phyloP scores from a whole-genome alignment of 2,329 filamentous ascomycete genomes.

The Clarireedia paspali region DNA sequence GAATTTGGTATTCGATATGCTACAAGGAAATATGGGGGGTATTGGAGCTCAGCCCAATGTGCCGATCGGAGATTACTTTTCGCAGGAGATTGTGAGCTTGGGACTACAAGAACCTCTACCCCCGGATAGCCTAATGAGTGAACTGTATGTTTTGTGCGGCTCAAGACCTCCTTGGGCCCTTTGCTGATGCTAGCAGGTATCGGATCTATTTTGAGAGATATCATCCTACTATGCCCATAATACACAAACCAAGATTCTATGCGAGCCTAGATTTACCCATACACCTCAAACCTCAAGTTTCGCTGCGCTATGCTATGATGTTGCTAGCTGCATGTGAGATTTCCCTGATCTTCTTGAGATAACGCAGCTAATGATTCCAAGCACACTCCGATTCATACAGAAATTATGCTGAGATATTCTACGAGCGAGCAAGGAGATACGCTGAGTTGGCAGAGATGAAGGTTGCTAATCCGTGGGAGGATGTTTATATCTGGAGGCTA shows the following conservation, averaged over 20 bases:
- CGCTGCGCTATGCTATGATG: slow-evolving; percentile 83
- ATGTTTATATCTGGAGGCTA: background rate
- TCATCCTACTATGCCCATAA: slow-evolving; percentile 65
- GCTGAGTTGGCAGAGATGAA: slow-evolving; percentile 79
- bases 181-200: slow-evolving; percentile 43
- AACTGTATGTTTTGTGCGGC: slow-evolving; percentile 48
- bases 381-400: slow-evolving; percentile 63
- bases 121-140: slow-evolving; percentile 69
- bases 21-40: background rate
- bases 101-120: slow-evolving; percentile 79
- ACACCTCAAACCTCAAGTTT: slow-evolving; percentile 72
- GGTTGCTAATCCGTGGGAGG: slow-evolving; percentile 29
- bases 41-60: background rate
- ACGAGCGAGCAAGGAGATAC: slow-evolving; percentile 75
- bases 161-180: background rate
- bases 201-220: slow-evolving; percentile 68
- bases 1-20: slow-evolving; percentile 15
- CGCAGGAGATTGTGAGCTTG: slow-evolving; percentile 60
- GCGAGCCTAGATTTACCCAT: slow-evolving; percentile 65
- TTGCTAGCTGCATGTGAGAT: slow-evolving; percentile 54
- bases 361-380: background rate
- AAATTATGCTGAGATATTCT: slow-evolving; percentile 68
- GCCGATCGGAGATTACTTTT: slow-evolving; percentile 40
- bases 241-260: slow-evolving; percentile 70
- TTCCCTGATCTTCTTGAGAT: background rate